These are phyloP conservation scores for Aspergillus taichungensis DNA, from an alignment of 495 filamentous ascomycete genomes.

Conservation along the genomic window DNA sequence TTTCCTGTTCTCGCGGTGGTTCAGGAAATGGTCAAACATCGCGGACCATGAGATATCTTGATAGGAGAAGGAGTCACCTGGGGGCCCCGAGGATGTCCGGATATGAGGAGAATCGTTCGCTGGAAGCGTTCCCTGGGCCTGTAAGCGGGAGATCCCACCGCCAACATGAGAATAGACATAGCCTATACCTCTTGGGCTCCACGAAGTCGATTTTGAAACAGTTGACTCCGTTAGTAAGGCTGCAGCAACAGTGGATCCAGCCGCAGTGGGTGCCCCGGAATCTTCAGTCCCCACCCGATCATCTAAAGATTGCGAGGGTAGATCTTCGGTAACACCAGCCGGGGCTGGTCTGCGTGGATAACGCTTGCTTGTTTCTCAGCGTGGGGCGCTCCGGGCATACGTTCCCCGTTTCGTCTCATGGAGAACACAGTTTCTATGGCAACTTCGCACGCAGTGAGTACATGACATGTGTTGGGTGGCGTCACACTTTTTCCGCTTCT, in stretches of 20 bases:
- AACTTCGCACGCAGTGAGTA: not conserved
- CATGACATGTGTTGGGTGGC: not conserved
- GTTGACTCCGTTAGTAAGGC: too few relatives aligned
- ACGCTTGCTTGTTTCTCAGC: not conserved
- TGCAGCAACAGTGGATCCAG: too few relatives aligned
- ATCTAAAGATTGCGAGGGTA: too few relatives aligned
- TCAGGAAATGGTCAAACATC: conserved; percentile 1
- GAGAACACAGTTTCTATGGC: not conserved
- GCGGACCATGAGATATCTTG: not conserved
- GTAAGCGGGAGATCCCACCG: not conserved
- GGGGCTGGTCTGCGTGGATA: not conserved
- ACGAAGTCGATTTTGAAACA: too few relatives aligned
- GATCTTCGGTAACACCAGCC: not conserved
- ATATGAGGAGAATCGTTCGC: not conserved
- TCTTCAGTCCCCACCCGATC: too few relatives aligned
- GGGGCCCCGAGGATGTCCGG: not conserved
- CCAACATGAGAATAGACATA: too few relatives aligned
- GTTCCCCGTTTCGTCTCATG: not conserved
- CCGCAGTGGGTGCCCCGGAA: too few relatives aligned
- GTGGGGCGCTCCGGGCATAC: not conserved
- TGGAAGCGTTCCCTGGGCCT: not conserved
- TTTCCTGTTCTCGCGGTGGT: not conserved
- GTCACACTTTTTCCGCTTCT: conserved; percentile 1
- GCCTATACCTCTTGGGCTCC: too few relatives aligned
- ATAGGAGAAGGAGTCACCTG: not conserved